A percentile compares a stretch with the other conserved stretches of the same genome.
Evolutionary conservation across 768 basidiomycete genomes (phyloP).

Genomic region (Podaxis sp.): DNA sequence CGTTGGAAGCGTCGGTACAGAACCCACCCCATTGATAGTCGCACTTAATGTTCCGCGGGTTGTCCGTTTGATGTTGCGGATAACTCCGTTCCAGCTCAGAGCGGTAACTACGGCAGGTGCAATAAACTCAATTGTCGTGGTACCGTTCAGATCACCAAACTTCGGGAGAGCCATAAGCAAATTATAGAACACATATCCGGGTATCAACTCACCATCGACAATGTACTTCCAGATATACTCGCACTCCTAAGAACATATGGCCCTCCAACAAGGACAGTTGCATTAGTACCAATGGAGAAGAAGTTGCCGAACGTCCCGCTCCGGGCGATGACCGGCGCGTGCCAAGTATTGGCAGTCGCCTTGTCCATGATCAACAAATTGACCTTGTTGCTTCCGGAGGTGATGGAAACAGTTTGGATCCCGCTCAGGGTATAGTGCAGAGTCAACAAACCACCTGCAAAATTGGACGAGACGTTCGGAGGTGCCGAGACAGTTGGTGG

Average conservation of each 20-base stretch:
- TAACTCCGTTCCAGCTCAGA: constrained; percentile 38
- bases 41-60: constrained; percentile 27
- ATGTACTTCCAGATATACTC: constrained; percentile 38
- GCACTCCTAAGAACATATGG: constrained; percentile 62
- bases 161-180: constrained; percentile 14
- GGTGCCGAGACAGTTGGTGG: constrained; percentile 20
- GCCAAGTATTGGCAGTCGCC: constrained; percentile 65
- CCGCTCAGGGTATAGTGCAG: constrained; percentile 40
- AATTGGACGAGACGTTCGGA: constrained; percentile 27
- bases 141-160: constrained; percentile 47
- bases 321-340: constrained; percentile 59
- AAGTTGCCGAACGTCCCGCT: constrained; percentile 48
- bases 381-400: constrained; percentile 25
- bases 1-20: constrained; percentile 26
- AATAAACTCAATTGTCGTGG: constrained; percentile 39
- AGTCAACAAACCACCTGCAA: constrained; percentile 32
- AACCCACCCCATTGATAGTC: constrained; percentile 14
- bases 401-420: constrained; percentile 26
- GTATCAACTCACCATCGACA: constrained; percentile 38
- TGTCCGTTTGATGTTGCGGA: constrained; percentile 21
- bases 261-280: constrained; percentile 61
- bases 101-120: constrained; percentile 31
- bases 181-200: background rate
- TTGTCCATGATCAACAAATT: constrained; percentile 62
- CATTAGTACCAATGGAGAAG: constrained; percentile 73